Conservation (phyloP, 2,329 filamentous ascomycete species). For the Onygenales sp. region DNA sequence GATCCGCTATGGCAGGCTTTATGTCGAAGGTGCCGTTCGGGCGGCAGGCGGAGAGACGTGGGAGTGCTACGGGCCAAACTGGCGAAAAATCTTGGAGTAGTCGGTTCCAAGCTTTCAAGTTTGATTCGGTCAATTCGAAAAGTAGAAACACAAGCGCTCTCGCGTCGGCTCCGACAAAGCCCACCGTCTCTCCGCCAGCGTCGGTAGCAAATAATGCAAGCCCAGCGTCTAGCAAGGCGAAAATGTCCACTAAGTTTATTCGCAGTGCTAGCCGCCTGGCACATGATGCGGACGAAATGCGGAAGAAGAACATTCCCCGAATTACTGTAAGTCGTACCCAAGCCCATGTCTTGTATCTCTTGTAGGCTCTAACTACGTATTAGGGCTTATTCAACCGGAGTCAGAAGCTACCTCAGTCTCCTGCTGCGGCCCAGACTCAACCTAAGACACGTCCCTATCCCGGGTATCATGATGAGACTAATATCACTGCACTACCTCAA, state of each 20-base stretch:
- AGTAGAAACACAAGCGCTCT: background rate
- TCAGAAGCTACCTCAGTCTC: background rate
- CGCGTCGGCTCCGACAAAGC: background rate
- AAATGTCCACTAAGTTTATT: background rate
- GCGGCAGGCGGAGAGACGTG: background rate
- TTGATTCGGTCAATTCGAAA: background rate
- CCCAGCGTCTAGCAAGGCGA: background rate
- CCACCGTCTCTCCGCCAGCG: background rate
- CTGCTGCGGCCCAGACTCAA: slow-evolving; percentile 6
- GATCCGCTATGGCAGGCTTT: background rate
- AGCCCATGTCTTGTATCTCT: background rate
- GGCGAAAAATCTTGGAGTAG: background rate
- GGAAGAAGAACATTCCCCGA: background rate
- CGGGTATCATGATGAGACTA: no score
- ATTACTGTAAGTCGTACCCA: background rate
- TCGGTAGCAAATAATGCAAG: background rate
- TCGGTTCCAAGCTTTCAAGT: background rate
- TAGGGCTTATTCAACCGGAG: background rate
- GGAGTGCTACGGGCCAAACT: background rate
- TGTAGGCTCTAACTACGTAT: background rate
- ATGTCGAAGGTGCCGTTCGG: background rate
- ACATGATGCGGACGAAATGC: background rate
- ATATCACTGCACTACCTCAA: no score
- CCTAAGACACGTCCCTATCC: no score
- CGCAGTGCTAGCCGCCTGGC: background rate